Evolutionary conservation across 148 eudicot genomes (phyloP).

Genomic region (Rhododendron vialii): DNA sequence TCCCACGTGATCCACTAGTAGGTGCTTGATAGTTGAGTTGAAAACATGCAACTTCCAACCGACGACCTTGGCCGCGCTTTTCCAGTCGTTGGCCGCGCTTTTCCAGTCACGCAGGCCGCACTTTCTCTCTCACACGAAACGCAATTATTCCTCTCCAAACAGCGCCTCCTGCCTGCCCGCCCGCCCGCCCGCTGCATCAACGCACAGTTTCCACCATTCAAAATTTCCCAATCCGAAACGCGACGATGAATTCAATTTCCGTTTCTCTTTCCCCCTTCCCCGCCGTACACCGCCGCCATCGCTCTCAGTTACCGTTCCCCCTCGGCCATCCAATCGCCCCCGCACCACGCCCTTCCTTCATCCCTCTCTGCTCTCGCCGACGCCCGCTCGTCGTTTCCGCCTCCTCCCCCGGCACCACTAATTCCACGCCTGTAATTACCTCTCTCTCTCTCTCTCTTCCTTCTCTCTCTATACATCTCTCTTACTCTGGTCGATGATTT

Average conservation of each 20-base stretch:
- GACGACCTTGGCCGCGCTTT: neutral
- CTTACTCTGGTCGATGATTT: constrained; percentile 2
- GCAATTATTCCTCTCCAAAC: neutral
- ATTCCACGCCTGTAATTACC: constrained; percentile 26
- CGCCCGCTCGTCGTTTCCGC: constrained; percentile 14
- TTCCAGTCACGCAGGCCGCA: neutral
- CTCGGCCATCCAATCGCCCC: neutral
- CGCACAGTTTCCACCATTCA: neutral
- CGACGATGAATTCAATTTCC: constrained; percentile 27
- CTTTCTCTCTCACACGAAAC: neutral
- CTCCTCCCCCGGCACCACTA: constrained; percentile 16
- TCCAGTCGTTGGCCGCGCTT: neutral
- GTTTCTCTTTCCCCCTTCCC: constrained; percentile 6
- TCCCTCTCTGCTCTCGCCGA: neutral
- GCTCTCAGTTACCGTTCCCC: constrained; percentile 11
- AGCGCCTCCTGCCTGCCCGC: neutral
- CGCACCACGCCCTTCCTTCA: neutral
- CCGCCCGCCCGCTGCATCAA: too few relatives aligned
- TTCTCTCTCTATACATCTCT: neutral
- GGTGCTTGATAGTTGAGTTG: neutral
- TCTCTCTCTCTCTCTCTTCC: neutral
- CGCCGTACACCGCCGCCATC: constrained; percentile 7
- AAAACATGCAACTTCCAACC: neutral
- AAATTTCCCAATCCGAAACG: neutral
- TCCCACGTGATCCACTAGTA: neutral